Conservation (phyloP, 768 basidiomycete species). For the Kwoniella europaea region DNA sequence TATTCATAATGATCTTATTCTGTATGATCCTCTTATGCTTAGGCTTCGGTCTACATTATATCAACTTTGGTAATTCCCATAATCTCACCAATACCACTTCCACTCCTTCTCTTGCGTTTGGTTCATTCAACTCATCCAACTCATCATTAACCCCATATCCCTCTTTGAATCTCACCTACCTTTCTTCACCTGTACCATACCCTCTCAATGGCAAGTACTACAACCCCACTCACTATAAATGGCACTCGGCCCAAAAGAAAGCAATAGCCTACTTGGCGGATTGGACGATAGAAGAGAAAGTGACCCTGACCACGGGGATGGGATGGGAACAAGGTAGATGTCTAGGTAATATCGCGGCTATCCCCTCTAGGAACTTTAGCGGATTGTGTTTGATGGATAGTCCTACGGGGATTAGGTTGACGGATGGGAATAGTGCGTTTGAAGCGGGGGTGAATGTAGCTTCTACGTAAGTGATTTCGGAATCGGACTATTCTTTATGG, state of each 20-base stretch:
- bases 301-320: conserved; percentile 65
- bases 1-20: neutral
- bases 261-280: conserved; percentile 59
- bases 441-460: conserved; percentile 84
- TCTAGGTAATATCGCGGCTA: conserved; percentile 37
- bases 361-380: conserved; percentile 38
- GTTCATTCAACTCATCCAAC: neutral
- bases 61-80: neutral
- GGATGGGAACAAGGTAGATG: conserved; percentile 54
- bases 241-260: conserved; percentile 50
- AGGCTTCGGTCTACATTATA: neutral
- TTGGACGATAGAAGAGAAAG: conserved; percentile 66
- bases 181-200: conserved; percentile 19
- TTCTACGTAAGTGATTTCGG: conserved; percentile 66
- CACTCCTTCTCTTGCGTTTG: neutral
- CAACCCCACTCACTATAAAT: conserved; percentile 22
- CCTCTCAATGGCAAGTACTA: conserved; percentile 15
- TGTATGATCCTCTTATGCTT: conserved; percentile 2
- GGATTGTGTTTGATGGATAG: conserved; percentile 61
- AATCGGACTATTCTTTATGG: too few species aligned
- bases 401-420: conserved; percentile 76
- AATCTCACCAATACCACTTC: neutral
- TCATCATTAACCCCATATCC: neutral
- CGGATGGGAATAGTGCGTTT: conserved; percentile 76
- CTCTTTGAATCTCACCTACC: neutral